Base-by-base conservation (phyloP, 116 monocot species). In the Papilionanthe hybrid region DNA sequence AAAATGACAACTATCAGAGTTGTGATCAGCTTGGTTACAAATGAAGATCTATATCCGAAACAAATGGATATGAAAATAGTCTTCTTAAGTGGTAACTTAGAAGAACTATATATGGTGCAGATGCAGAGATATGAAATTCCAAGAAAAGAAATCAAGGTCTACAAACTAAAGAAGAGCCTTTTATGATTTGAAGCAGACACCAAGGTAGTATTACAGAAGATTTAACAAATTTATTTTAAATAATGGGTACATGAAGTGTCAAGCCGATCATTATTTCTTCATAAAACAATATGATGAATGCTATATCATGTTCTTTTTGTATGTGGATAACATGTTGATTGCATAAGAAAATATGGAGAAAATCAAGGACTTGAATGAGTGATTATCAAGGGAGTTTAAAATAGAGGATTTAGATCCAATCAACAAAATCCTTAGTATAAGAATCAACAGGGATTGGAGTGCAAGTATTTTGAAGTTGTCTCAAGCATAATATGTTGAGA, bases 281-380 rank as follows among this genome's bases (percentile, higher is more conserved):
- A 10, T 17, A 0, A 78, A 60, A 42, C 6, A 10, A 5, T 1
- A 17, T 13, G n/a, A 60, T 0, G 8, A 78, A 5, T 20, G 4
- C 2, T 63, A 42, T 42, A n/a, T 63, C 0, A 78, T 63, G 1
- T 18, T 78, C 7, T 20, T 57, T 6, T 3, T 78, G 37, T 78
- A 78, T 65, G 37, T 78, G 5, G 78, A 78, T 78, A 18, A 63
- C 5, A 65, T 78, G 30, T 29, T 63, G 2, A 29, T 78, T 37
- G 13, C 42, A 41, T 0, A 42, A n/a, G 7, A 1, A 1, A 12
- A 78, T 1, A 13, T n/a, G n/a, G 41, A 41, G 11, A 1, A 5
- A 1, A 65, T 60, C 15, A 19, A 4, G 1, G 20, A 63, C 3
- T 17, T 20, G 5, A 78, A 78, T 20, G 20, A 60, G 20, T 20